Base-by-base conservation (phyloP, 345 rosid species). In the Mercurialis annua region DNA sequence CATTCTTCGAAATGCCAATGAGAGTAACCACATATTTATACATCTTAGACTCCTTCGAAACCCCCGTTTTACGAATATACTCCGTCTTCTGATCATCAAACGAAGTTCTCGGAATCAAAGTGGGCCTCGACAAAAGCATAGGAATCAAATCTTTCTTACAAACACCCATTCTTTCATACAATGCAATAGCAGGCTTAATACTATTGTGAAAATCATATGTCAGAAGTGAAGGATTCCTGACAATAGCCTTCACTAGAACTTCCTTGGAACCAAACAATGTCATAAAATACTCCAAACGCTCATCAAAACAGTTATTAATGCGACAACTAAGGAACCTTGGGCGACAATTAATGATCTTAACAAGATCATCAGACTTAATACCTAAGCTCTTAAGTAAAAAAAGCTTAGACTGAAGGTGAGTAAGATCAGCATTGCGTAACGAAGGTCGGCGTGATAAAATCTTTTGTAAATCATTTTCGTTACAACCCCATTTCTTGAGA, bases 211-310 rank as follows among this genome's bases (percentile, higher is more conserved):
- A 81, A 42, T 90, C 92, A 72, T 89, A 88, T 23, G 84, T 79
- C 83, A 92, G 73, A 50, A 89, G 83, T 0, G 96, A 90, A 4
- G 98, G 98, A 55, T 89, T 89, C 59, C 95, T 66, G 29, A 87
- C 47, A 74, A 92, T 81, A 65, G 86, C 91, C 77, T 75, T 87
- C 5, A 81, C 82, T 20, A 89, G 77, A 76, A 82, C 29, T 48
- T 87, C 90, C 63, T 65, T 73, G 1, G 96, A 83, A 33, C 90
- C 95, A 54, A 90, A 82, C 65, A 86, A 66, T 5, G 64, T 64
- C 40, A 59, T 38, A 67, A 89, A 81, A 62, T 74, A 92, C 53
- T 83, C 81, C 72, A 87, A 48, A 36, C 90, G 85, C 76, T 89
- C 94, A 10, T 87, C 88, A 20, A 92, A 85, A 53, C 73, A 82